phyloP scores from a whole-genome alignment of 768 basidiomycete genomes.

The Crucibulum laeve region DNA sequence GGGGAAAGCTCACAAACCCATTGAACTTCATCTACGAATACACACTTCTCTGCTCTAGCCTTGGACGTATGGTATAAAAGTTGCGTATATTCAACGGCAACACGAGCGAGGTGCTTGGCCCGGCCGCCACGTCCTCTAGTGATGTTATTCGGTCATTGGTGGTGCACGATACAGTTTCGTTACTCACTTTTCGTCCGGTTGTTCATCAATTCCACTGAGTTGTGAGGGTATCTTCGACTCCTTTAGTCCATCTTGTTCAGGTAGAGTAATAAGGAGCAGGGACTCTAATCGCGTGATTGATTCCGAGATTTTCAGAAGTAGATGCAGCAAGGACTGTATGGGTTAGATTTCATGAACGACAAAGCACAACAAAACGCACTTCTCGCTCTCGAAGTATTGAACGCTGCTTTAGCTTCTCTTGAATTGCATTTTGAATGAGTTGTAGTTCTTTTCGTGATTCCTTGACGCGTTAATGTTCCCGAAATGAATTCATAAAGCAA shows the following conservation, averaged over 20 bases:
- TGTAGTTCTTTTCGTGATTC: slow-evolving; percentile 61
- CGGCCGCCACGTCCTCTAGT: slow-evolving; percentile 56
- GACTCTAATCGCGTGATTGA: slow-evolving; percentile 85
- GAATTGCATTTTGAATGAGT: slow-evolving; percentile 66
- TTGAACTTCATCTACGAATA: slow-evolving; percentile 78
- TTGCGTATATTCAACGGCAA: slow-evolving; percentile 90
- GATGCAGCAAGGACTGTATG: slow-evolving; percentile 71
- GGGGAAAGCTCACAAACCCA: slow-evolving; percentile 55
- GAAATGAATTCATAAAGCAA: neutral
- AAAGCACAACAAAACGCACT: slow-evolving; percentile 31
- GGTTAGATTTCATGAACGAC: slow-evolving; percentile 4
- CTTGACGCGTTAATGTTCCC: slow-evolving; percentile 24
- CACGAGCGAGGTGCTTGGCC: slow-evolving; percentile 77
- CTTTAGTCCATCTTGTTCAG: slow-evolving; percentile 36
- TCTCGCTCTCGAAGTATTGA: slow-evolving; percentile 83
- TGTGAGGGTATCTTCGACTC: slow-evolving; percentile 28
- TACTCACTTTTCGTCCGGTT: slow-evolving; percentile 37
- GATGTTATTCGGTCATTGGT: slow-evolving; percentile 3
- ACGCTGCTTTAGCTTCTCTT: slow-evolving; percentile 73
- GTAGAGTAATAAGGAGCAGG: slow-evolving; percentile 66
- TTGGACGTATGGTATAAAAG: slow-evolving; percentile 86
- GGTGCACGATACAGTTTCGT: slow-evolving; percentile 1
- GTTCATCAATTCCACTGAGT: slow-evolving; percentile 33
- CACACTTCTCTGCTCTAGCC: slow-evolving; percentile 71
- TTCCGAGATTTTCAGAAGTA: slow-evolving; percentile 90